phyloP scores from a whole-genome alignment of 2,329 filamentous ascomycete genomes.

The Scedosporium aurantiacum region DNA sequence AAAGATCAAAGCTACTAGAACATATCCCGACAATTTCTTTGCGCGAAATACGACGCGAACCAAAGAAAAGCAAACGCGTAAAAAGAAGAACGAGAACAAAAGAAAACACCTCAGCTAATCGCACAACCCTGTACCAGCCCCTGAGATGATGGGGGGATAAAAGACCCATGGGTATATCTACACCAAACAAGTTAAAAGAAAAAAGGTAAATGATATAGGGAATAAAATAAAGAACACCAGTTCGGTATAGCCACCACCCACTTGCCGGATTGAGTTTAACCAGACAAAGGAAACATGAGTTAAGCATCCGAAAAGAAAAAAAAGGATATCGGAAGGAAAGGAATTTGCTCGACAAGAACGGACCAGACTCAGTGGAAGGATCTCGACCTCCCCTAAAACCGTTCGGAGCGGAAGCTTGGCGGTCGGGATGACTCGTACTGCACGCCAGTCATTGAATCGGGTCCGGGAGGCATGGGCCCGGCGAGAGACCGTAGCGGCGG shows the following conservation, averaged over 20 bases:
- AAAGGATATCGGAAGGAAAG: background rate
- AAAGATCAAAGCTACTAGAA: background rate
- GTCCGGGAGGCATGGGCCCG: conserved; percentile 33
- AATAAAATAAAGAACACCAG: background rate
- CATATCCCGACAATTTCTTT: background rate
- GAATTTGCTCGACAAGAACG: background rate
- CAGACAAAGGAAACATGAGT: no score
- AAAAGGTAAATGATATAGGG: background rate
- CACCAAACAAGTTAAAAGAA: background rate
- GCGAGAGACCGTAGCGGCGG: conserved; percentile 17
- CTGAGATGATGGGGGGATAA: background rate
- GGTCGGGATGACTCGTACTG: conserved; percentile 43
- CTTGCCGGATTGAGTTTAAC: no score
- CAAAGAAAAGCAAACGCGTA: background rate
- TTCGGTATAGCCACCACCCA: no score
- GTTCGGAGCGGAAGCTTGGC: conserved; percentile 34
- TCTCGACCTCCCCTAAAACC: conserved; percentile 17
- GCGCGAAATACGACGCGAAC: background rate
- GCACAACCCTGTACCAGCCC: background rate
- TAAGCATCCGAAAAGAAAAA: background rate
- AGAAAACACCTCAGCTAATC: background rate
- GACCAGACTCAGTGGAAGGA: background rate
- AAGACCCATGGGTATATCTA: conserved; percentile 5
- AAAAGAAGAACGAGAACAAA: background rate
- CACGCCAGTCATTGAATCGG: conserved; percentile 56